A percentile compares a stretch with the other conserved stretches of the same genome.
phyloP scores from a whole-genome alignment of 495 filamentous ascomycete species.

The Penicillium desertorum region DNA sequence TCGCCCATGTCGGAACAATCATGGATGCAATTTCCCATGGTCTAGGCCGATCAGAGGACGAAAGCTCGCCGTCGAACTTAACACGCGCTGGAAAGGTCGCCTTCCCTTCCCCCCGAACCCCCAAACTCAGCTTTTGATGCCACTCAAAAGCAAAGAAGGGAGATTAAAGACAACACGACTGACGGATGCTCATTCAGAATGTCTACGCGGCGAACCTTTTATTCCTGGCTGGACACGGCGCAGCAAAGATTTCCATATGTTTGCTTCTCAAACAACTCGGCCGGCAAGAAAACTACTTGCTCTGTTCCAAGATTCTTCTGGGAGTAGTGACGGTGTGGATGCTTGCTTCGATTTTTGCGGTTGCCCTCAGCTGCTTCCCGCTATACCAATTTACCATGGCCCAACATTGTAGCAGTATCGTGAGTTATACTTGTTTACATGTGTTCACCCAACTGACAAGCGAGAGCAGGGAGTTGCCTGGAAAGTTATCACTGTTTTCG shows the following conservation, averaged over 20 bases:
- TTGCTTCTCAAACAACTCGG: conserved; percentile 9
- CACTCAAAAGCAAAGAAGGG: background rate
- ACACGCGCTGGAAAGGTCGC: background rate
- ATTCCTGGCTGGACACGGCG: conserved; percentile 4
- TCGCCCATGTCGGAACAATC: background rate
- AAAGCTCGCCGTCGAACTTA: background rate
- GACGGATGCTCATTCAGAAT: background rate
- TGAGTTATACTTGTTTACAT: background rate
- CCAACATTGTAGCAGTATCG: background rate
- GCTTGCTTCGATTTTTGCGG: background rate
- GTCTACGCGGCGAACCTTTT: background rate
- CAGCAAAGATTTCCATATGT: conserved; percentile 9
- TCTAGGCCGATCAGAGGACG: background rate
- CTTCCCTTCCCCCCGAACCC: background rate
- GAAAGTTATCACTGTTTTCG: background rate
- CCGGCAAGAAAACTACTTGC: background rate
- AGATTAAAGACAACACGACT: background rate
- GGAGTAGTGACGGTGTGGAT: background rate
- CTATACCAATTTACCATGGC: background rate
- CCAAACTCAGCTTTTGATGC: background rate
- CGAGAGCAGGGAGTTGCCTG: background rate
- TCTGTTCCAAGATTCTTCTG: background rate
- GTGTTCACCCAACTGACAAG: background rate
- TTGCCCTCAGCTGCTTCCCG: background rate
- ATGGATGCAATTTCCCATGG: background rate